Conservation (phyloP, 345 rosid species). For the Brassica carinata region DNA sequence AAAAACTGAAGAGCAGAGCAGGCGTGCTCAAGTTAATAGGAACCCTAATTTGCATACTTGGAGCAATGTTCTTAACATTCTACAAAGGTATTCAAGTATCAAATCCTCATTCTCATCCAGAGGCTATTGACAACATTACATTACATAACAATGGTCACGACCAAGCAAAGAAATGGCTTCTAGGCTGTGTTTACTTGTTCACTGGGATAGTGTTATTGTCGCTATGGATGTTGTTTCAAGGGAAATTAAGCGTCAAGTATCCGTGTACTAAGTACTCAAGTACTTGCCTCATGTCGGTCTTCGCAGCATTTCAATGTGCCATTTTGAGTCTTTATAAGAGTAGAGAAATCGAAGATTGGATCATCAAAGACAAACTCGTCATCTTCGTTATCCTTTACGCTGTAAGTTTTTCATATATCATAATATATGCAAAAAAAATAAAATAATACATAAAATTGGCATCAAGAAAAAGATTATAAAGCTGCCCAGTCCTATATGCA, state of each 20-base stretch:
- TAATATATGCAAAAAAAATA: background rate
- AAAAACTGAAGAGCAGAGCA: constrained; percentile 44
- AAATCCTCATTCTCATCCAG: constrained; percentile 29
- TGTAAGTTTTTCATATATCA: constrained; percentile 37
- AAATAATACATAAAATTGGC: background rate
- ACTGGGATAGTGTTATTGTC: constrained; percentile 45
- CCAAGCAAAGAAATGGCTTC: constrained; percentile 47
- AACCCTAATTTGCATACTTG: constrained; percentile 54
- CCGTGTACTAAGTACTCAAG: constrained; percentile 56
- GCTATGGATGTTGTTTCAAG: constrained; percentile 60
- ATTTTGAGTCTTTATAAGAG: constrained; percentile 45
- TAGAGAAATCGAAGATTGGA: constrained; percentile 48
- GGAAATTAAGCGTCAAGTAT: constrained; percentile 46
- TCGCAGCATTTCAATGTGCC: constrained; percentile 59
- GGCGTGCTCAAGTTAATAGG: constrained; percentile 53
- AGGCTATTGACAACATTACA: constrained; percentile 5
- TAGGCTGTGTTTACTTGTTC: constrained; percentile 47
- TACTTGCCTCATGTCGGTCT: constrained; percentile 58
- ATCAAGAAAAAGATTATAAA: background rate
- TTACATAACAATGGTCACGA: constrained; percentile 22
- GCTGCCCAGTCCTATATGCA: background rate
- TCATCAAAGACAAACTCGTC: constrained; percentile 49
- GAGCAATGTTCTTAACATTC: constrained; percentile 57
- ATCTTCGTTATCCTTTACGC: constrained; percentile 44
- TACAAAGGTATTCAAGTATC: constrained; percentile 53